phyloP scores from a whole-genome alignment of 345 rosid genomes.

The Viola odorata region DNA sequence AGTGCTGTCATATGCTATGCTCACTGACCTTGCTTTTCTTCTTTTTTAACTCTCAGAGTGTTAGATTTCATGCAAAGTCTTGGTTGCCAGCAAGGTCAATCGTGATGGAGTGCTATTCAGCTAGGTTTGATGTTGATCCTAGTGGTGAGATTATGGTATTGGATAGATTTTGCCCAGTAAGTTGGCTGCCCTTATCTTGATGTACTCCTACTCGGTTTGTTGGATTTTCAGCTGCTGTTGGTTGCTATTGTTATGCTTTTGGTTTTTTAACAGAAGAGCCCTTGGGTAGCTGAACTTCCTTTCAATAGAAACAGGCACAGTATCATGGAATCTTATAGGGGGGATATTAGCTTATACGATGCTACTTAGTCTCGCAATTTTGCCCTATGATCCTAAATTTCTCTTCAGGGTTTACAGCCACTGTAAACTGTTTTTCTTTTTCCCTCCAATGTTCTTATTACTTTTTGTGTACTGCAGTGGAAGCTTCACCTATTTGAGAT shows the following conservation, averaged over 20 bases:
- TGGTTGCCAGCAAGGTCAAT: slow-evolving; percentile 92
- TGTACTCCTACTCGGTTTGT: not conserved
- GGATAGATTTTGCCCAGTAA: slow-evolving; percentile 67
- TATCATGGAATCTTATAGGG: not conserved
- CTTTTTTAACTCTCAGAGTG: slow-evolving; percentile 40
- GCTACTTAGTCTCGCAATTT: not conserved
- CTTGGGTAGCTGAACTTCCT: not conserved
- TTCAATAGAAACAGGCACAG: not conserved
- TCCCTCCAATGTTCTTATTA: not conserved
- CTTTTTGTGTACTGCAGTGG: slow-evolving; percentile 53
- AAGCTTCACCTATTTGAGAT: slow-evolving; percentile 93
- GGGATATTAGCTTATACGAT: not conserved
- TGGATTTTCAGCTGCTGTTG: not conserved
- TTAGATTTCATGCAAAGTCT: slow-evolving; percentile 62
- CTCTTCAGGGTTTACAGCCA: not conserved
- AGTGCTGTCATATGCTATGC: no score
- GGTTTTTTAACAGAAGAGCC: not conserved
- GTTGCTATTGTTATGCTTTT: not conserved
- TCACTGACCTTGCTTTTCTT: not conserved
- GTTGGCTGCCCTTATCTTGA: slow-evolving; percentile 13
- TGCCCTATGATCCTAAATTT: no score
- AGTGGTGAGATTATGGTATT: slow-evolving; percentile 86
- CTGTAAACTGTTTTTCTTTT: not conserved
- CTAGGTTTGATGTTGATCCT: slow-evolving; percentile 54
- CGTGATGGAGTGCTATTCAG: slow-evolving; percentile 63